These are phyloP conservation scores for Canna indica DNA, from an alignment of 176 grass and related monocot genomes.

Conservation along the genomic window DNA sequence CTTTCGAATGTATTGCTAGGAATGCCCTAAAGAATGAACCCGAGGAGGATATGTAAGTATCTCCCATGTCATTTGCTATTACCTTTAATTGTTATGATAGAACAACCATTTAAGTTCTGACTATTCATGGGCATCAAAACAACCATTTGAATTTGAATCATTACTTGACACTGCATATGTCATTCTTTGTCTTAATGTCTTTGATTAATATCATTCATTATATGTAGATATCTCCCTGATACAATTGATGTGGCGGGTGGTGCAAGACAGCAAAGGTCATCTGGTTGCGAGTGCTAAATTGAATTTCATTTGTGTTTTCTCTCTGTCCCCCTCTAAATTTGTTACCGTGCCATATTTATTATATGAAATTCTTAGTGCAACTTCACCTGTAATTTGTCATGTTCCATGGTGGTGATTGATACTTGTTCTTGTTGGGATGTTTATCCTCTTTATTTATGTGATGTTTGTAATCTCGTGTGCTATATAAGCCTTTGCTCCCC, in stretches of 20 bases:
- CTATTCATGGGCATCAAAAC: neutral
- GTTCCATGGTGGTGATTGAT: neutral
- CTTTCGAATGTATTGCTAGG: conserved; percentile 87
- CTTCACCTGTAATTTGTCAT: neutral
- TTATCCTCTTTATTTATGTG: neutral
- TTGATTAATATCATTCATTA: neutral
- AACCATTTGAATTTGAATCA: neutral
- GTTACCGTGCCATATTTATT: neutral
- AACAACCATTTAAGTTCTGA: neutral
- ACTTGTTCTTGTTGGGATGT: neutral
- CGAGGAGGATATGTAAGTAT: conserved; percentile 49
- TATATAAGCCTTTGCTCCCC: too few species aligned
- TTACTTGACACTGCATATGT: neutral
- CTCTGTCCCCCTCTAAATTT: neutral
- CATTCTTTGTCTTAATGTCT: neutral
- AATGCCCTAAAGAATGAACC: conserved; percentile 96
- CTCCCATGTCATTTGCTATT: neutral
- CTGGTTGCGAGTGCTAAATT: neutral
- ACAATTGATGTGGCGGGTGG: conserved; percentile 1
- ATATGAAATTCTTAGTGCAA: neutral
- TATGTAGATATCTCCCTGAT: conserved; percentile 1
- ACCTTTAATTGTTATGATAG: neutral
- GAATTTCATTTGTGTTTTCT: neutral
- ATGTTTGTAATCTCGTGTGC: neutral
- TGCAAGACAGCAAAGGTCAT: neutral